Evolutionary conservation across 257 asterid genomes (phyloP), one percentile per base, ranked within the genome.

Genomic region (Nicotiana obtusifolia): DNA sequence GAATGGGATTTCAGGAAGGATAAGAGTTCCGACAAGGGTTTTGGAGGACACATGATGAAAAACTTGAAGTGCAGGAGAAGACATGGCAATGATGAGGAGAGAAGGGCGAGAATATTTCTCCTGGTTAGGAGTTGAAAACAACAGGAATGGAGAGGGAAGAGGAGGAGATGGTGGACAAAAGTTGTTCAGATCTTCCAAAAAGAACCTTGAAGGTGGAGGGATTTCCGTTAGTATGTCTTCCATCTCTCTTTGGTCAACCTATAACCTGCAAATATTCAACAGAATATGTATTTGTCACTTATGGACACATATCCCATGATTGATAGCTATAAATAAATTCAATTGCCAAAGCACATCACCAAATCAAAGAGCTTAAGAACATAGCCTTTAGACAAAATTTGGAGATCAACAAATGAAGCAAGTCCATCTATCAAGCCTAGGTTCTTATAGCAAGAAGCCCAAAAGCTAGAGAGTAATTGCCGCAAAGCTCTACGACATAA

Each of bases 151-250:
- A 81, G 90, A 87, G 10, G 99, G 98, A 54, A 94, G 91, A 82
- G 93, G 82, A 68, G 92, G 92, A 19, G 91, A 90, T 35, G 95
- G 92, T 41, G 93, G 97, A 68, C 98, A 84, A 87, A 96, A 96
- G 85, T 92, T 94, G 92, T 94, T 92, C 62, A 96, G 89, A 84
- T 96, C 98, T 88, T 96, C 99, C 84, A 90, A 77, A 53, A 94
- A 82, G 84, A 96, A 88, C 80, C 99, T 94, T 24, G 99, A 96
- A 77, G 99, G 99, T 4, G 98, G 99, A 13, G 98, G 98, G 78
- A 84, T 71, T 69, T 94, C 98, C 16, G 99, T 96, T 84, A 94
- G 90, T 80, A 94, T 95, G 82, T 96, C 98, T 41, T 93, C 98
- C 99, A 96, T 96, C 85, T 89, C 85, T 86, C 53, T 52, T 71